Evolutionary conservation across 257 asterid species (phyloP).

Genomic region (Solanum pinnatisectum): DNA sequence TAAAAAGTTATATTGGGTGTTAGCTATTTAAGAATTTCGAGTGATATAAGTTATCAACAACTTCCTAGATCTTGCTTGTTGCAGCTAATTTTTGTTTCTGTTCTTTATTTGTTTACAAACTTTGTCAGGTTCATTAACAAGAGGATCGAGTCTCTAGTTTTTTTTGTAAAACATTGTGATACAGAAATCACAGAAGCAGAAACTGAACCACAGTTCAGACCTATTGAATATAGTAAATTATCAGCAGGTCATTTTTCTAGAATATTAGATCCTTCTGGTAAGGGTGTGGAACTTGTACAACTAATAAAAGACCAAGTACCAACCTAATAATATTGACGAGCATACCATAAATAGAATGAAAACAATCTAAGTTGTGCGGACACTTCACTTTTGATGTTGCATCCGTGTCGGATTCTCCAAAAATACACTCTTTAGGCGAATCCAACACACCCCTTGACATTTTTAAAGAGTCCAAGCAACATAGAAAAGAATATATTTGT

Average conservation of each 20-base stretch:
- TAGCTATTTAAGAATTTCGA: no score
- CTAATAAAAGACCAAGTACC: conserved; percentile 44
- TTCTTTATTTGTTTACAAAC: conserved; percentile 18
- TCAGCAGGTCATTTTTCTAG: conserved; percentile 42
- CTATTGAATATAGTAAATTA: conserved; percentile 27
- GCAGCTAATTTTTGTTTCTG: conserved; percentile 1
- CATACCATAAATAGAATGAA: conserved; percentile 19
- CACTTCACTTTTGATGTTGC: conserved; percentile 67
- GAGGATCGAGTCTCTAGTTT: conserved; percentile 66
- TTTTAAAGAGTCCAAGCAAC: no score
- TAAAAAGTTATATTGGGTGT: no score
- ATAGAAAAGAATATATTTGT: conserved; percentile 2
- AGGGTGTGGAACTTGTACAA: conserved; percentile 86
- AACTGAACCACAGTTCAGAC: conserved; percentile 24
- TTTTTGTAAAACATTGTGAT: conserved; percentile 41
- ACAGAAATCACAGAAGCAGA: conserved; percentile 37
- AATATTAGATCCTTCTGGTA: conserved; percentile 57
- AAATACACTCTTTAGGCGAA: no score
- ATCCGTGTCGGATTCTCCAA: no score
- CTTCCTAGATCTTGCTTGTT: conserved; percentile 3
- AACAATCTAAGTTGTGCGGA: conserved; percentile 36
- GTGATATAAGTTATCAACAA: neutral
- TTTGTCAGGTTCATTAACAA: conserved; percentile 76
- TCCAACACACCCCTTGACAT: no score
- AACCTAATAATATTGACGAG: conserved; percentile 18